These are phyloP conservation scores for Vicia villosa DNA, from an alignment of 306 rosid genomes.

Conservation along the genomic window DNA sequence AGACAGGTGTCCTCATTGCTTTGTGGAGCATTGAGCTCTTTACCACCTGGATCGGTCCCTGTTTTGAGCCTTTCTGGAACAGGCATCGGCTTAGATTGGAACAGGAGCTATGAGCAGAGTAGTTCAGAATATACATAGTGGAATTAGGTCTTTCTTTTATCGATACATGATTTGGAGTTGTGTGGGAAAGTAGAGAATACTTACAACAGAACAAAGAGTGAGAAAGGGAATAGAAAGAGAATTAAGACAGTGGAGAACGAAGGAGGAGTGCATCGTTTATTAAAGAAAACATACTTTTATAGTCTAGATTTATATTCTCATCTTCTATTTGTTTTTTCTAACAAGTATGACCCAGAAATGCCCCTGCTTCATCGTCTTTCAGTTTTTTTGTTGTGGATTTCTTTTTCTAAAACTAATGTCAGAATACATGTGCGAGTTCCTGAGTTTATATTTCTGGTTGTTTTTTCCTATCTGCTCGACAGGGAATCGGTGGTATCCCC, in stretches of 20 bases:
- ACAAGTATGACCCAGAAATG: not conserved
- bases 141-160: not conserved
- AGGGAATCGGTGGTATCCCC: slow-evolving; percentile 59
- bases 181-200: not conserved
- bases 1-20: too few relatives aligned
- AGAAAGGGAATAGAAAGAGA: slow-evolving; percentile 14
- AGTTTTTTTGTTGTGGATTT: not conserved
- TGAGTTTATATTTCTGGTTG: slow-evolving; percentile 20
- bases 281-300: not conserved
- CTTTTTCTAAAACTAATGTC: not conserved
- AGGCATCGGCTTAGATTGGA: too few relatives aligned
- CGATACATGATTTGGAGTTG: not conserved
- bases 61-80: too few relatives aligned
- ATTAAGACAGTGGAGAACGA: not conserved
- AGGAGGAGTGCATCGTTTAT: not conserved
- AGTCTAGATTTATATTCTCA: slow-evolving; percentile 9
- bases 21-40: too few relatives aligned
- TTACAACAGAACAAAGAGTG: not conserved
- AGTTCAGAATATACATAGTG: not conserved
- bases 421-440: slow-evolving; percentile 5
- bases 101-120: not conserved
- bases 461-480: slow-evolving; percentile 31
- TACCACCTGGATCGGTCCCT: too few relatives aligned
- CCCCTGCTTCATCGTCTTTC: not conserved
- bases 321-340: slow-evolving; percentile 17